Conservation (phyloP, 768 basidiomycete genomes). For the Lactarius tabidus region DNA sequence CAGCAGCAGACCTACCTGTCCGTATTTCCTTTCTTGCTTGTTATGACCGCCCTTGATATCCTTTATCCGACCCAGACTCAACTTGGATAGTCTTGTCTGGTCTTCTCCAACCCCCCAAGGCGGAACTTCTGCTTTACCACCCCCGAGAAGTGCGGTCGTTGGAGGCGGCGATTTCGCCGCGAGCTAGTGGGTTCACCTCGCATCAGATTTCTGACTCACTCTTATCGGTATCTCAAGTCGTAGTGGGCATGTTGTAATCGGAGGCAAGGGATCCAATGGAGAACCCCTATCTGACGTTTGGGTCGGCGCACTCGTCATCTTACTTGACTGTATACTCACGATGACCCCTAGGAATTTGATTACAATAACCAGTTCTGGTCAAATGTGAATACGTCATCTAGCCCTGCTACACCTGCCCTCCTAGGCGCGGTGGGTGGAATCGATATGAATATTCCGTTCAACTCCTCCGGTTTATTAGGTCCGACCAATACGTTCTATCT, state of each 20-base stretch:
- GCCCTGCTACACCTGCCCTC: slow-evolving; percentile 52
- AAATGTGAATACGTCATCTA: slow-evolving; percentile 41
- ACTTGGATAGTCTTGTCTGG: slow-evolving; percentile 62
- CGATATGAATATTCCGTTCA: slow-evolving; percentile 41
- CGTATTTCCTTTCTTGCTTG: slow-evolving; percentile 28
- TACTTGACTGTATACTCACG: slow-evolving; percentile 13
- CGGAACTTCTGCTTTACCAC: slow-evolving; percentile 46
- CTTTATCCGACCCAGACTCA: slow-evolving; percentile 43
- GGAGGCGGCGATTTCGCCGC: slow-evolving; percentile 70
- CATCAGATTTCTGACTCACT: slow-evolving; percentile 16
- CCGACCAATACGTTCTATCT: slow-evolving; percentile 74
- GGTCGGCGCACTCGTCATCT: slow-evolving; percentile 41
- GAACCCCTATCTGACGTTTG: slow-evolving; percentile 63
- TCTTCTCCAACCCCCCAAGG: slow-evolving; percentile 48
- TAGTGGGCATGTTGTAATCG: slow-evolving; percentile 67
- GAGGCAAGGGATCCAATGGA: slow-evolving; percentile 57
- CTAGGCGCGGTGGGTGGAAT: slow-evolving; percentile 74
- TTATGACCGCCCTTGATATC: slow-evolving; percentile 2
- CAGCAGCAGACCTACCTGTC: slow-evolving; percentile 68
- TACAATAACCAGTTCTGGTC: slow-evolving; percentile 77
- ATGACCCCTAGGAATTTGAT: slow-evolving; percentile 61
- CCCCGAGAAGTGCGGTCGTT: slow-evolving; percentile 61
- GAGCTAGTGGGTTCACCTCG: slow-evolving; percentile 60
- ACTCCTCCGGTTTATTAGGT: slow-evolving; percentile 42
- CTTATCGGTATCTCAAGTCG: slow-evolving; percentile 46